Evolutionary conservation across 306 rosid genomes (phyloP).

Genomic region (Quercus agrifolia): DNA sequence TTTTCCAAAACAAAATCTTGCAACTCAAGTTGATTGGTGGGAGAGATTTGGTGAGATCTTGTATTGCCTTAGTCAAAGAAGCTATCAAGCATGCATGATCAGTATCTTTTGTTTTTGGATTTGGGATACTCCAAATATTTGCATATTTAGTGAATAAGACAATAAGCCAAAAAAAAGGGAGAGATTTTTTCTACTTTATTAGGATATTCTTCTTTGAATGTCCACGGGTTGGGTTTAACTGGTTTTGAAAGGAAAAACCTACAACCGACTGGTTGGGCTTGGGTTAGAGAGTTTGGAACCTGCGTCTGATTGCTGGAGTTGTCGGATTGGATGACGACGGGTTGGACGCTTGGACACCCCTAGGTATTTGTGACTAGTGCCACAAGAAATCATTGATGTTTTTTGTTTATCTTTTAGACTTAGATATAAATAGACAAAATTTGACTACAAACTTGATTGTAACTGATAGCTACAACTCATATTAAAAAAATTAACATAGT

Average conservation of each 20-base stretch:
- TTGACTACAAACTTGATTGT: too few species aligned
- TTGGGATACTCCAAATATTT: neutral
- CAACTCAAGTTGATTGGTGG: conserved; percentile 26
- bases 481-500: too few species aligned
- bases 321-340: fast-evolving
- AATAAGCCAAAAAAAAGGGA: neutral
- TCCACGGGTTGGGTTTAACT: too few species aligned
- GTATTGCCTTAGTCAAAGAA: conserved; percentile 32
- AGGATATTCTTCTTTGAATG: neutral
- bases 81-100: conserved; percentile 15
- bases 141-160: neutral
- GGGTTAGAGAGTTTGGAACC: too few species aligned
- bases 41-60: conserved; percentile 47
- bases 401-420: too few species aligned
- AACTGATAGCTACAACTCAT: too few species aligned
- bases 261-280: fast-evolving
- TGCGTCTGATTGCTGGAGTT: fast-evolving
- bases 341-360: too few species aligned
- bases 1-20: conserved; percentile 30
- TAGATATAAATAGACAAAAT: too few species aligned
- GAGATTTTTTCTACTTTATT: neutral
- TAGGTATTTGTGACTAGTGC: too few species aligned
- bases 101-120: conserved; percentile 18
- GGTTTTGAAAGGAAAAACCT: too few species aligned
- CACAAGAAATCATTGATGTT: too few species aligned